Base-by-base conservation (phyloP, 768 basidiomycete genomes). In the Gymnopilus junonius region DNA sequence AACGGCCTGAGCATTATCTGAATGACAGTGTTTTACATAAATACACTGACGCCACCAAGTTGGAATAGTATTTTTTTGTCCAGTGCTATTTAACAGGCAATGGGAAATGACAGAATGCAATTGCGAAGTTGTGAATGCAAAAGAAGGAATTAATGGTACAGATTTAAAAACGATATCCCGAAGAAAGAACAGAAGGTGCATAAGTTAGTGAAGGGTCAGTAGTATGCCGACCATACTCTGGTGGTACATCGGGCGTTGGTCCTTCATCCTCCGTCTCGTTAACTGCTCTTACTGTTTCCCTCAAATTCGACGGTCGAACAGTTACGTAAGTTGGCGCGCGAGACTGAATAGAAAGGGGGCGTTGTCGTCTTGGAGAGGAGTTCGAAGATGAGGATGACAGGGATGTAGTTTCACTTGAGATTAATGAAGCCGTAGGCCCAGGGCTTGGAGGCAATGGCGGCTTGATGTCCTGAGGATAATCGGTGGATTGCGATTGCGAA, bases 111-210 rank as follows among this genome's bases (percentile, higher is more conserved):
- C 48, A 51, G 48, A 51, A 51, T 51, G 29, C 48, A 17, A 51
- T 29, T 29, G 29, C 29, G 17, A 32, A 32, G 17, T 15, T 34
- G 32, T 29, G 34, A 46, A 43, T 42, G 53, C 29, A 35, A 56
- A 55, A 25, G 50, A 42, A 27, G n/a, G n/a, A 14, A 51, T 34
- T 27, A 32, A 61, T 45, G 20, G 20, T 50, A 45, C 43, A 45
- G 29, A 3, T 60, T 32, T 65, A 68, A 42, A 70, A 65, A 29
- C 70, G 62, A 35, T 66, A 59, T 21, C 70, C 70, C 14, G 70
- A 70, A 0, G 70, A 70, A 50, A 70, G 62, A 42, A 70, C 57
- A 46, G 64, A 65, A 17, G 70, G 70, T 29, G 67, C 67, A 61
- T 68, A 70, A 55, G 65, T 70, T 45, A 70, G 21, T 42, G 66